phyloP scores from a whole-genome alignment of 1,284 basidiomycete species.

The Cryptococcus sp. region DNA sequence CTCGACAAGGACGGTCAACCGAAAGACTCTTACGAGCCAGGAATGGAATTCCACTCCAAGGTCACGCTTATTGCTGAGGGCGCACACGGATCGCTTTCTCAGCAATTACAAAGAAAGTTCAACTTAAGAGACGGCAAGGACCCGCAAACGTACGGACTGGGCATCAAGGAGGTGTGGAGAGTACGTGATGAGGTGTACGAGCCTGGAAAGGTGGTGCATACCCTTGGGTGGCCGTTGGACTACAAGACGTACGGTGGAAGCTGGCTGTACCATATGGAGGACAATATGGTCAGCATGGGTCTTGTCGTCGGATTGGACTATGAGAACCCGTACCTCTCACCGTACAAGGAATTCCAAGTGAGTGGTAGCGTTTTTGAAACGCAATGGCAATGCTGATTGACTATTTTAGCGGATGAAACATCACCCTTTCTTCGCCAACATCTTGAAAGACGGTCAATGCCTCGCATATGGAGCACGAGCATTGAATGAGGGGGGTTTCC shows the following conservation, averaged over 20 bases:
- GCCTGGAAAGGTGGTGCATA: conserved; percentile 87
- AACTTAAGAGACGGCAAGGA: conserved; percentile 74
- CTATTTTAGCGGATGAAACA: conserved; percentile 91
- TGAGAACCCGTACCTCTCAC: conserved; percentile 88
- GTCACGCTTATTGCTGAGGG: conserved; percentile 96
- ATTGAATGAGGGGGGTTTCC: conserved; percentile 92
- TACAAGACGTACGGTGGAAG: conserved; percentile 88
- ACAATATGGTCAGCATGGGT: conserved; percentile 85
- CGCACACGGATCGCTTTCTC: conserved; percentile 88
- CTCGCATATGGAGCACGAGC: conserved; percentile 90
- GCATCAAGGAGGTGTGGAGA: conserved; percentile 97
- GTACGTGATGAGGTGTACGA: conserved; percentile 74
- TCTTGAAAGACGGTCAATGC: conserved; percentile 76
- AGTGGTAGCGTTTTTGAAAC: conserved; percentile 24
- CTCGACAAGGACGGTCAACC: conserved; percentile 74
- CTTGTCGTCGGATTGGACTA: conserved; percentile 95
- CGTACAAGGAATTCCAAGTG: conserved; percentile 91
- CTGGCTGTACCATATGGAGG: conserved; percentile 95
- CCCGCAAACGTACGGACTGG: conserved; percentile 95
- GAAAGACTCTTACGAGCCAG: conserved; percentile 91
- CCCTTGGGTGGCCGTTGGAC: conserved; percentile 90
- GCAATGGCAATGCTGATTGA: conserved; percentile 1
- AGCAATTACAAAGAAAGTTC: conserved; percentile 77
- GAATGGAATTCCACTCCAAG: conserved; percentile 94
- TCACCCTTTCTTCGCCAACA: conserved; percentile 82